Conservation (phyloP, 2,329 filamentous ascomycete species). For the Drechslerella stenobrocha region DNA sequence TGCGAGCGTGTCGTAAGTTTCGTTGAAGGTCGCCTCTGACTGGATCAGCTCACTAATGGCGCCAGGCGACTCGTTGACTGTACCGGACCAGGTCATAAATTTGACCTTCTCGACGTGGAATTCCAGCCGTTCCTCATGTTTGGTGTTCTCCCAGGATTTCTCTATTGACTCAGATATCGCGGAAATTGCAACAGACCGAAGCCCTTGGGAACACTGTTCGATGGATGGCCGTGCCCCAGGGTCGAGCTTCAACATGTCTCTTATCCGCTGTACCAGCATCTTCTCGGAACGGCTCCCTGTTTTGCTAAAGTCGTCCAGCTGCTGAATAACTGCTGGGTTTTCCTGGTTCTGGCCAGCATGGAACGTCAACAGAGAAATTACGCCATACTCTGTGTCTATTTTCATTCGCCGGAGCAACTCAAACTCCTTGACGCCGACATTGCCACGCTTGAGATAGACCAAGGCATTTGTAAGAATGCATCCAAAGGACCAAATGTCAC, state of each 20-base stretch:
- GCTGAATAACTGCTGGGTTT: constrained; percentile 4
- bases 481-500: constrained; percentile 53
- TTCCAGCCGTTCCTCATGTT: neutral
- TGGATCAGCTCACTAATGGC: neutral
- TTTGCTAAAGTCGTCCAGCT: constrained; percentile 3
- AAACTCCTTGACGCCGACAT: constrained; percentile 4
- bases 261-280: neutral
- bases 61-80: neutral
- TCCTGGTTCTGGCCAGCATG: neutral
- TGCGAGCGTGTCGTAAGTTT: neutral
- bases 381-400: neutral
- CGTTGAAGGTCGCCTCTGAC: neutral
- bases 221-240: neutral
- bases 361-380: neutral
- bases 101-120: neutral
- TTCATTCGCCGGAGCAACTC: neutral
- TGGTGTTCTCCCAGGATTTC: neutral
- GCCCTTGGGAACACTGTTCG: constrained; percentile 1
- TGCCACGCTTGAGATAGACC: constrained; percentile 32
- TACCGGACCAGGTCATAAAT: neutral
- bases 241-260: neutral
- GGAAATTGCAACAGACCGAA: neutral
- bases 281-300: neutral
- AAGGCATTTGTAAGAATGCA: constrained; percentile 51
- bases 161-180: neutral